phyloP scores from a whole-genome alignment of 2,329 filamentous ascomycete species.

The Xylaria digitata region DNA sequence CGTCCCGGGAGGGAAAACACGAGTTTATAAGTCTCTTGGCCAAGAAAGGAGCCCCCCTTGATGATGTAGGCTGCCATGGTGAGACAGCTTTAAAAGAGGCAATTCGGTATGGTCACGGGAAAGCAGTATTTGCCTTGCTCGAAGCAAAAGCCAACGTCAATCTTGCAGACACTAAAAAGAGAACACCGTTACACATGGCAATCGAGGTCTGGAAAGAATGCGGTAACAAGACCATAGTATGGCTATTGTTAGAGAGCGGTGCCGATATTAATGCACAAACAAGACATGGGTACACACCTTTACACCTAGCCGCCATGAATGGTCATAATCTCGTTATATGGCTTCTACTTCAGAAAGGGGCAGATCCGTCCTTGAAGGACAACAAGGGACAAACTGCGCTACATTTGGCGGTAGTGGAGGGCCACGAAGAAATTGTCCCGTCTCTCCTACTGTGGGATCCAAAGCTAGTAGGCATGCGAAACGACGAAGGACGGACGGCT shows the following conservation, averaged over 20 bases:
- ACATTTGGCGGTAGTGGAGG: conserved; percentile 17
- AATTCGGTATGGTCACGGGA: conserved; percentile 23
- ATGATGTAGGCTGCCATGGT: not conserved
- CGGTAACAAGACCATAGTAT: conserved; percentile 15
- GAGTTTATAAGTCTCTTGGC: conserved; percentile 17
- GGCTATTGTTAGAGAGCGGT: too few species aligned
- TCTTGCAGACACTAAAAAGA: conserved; percentile 1
- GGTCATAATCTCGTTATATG: conserved; percentile 16
- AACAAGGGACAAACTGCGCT: conserved; percentile 21
- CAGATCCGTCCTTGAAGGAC: conserved; percentile 18
- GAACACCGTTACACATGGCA: conserved; percentile 23
- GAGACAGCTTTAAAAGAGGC: conserved; percentile 21
- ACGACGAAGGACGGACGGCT: conserved; percentile 17
- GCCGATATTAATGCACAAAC: conserved; percentile 6
- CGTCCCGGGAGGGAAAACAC: conserved; percentile 20
- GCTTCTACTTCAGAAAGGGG: conserved; percentile 30
- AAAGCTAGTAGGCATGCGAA: not conserved
- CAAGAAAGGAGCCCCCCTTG: not conserved
- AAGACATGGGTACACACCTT: conserved; percentile 16
- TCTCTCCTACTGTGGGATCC: conserved; percentile 3
- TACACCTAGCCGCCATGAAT: conserved; percentile 24
- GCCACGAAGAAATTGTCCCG: conserved; percentile 16
- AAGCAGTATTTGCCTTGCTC: conserved; percentile 13
- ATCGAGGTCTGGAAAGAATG: conserved; percentile 14
- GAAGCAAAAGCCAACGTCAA: conserved; percentile 22